Evolutionary conservation across 257 asterid species (phyloP), one percentile per base, ranked within the genome.

Genomic region (Avicennia marina): DNA sequence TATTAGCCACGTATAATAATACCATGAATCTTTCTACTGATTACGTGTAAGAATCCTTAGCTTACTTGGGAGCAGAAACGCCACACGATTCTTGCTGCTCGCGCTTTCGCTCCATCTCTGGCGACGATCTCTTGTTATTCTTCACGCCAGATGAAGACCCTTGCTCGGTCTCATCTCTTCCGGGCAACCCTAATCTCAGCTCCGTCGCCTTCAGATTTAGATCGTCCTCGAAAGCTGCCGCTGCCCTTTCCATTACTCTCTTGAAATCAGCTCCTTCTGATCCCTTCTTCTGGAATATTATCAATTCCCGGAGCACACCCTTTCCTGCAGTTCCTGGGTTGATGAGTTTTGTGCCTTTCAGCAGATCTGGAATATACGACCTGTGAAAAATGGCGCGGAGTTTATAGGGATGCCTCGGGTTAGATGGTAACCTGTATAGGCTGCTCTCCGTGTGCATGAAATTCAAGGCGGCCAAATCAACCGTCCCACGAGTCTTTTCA

Each of bases 121-220:
- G 67, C 15, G 75, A 78, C 24, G 83, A 52, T 72, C 98, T 76
- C 81, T 90, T 90, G 78, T 78, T 82, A 32, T 18, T 44, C 61
- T 53, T 77, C 4, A 8, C 11, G 1, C 50, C 45, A 22, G 52
- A 62, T 2, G 65, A 8, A 25, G 72, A 34, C 11, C 72, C 70
- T 13, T 75, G 67, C 65, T 71, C 80, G 11, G 67, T 20, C 45
- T 72, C 77, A 4, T 68, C 90, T 27, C 72, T 71, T 34, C 98
- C 98, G 4, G 96, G 96, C 11, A 90, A 42, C 0, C 90, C 96
- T 40, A 90, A 55, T 70, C 80, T 82, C 24, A 89, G 68, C 58
- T 89, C 95, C 6, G 95, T 89, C 26, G 81, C 90, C 65, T 77
- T 72, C 6, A 84, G 78, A 62, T 87, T 87, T 49, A 84, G 63